A percentile compares a stretch with the other conserved stretches of the same genome.
Conservation (phyloP, 176 grass and related monocot species). For the Pharus latifolius region DNA sequence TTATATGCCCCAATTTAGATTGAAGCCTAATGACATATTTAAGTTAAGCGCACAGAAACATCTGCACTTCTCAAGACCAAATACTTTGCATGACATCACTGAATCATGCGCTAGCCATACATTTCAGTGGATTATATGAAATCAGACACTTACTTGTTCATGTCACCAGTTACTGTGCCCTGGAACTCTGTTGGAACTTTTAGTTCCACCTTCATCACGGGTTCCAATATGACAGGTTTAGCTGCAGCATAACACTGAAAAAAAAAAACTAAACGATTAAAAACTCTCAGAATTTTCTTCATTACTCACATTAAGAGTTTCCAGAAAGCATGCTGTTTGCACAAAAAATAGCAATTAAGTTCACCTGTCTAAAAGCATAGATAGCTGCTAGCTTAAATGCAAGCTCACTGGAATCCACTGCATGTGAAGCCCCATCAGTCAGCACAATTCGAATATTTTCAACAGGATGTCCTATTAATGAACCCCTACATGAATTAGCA, state of each 20-base stretch:
- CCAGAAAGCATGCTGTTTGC: background rate
- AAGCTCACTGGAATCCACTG: constrained; percentile 97
- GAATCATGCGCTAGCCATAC: background rate
- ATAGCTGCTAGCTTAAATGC: constrained; percentile 94
- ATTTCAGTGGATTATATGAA: background rate
- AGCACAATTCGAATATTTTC: constrained; percentile 78
- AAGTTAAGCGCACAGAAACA: background rate
- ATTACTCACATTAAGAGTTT: background rate
- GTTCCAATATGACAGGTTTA: constrained; percentile 89
- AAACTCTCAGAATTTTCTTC: background rate
- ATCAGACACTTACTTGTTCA: constrained; percentile 81
- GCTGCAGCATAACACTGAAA: constrained; percentile 75
- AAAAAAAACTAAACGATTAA: constrained; percentile 4
- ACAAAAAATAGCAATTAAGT: constrained; percentile 2
- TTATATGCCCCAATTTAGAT: too few relatives aligned
- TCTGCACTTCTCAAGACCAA: background rate
- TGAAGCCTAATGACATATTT: too few relatives aligned
- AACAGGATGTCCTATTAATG: constrained; percentile 87
- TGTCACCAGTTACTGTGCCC: constrained; percentile 92
- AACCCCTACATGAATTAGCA: constrained; percentile 43
- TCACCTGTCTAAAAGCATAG: constrained; percentile 98
- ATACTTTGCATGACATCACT: background rate
- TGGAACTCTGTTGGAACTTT: constrained; percentile 97
- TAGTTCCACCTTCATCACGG: constrained; percentile 94
- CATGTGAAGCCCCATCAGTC: constrained; percentile 88